A percentile compares a stretch with the other conserved stretches of the same genome.
These are phyloP conservation scores for Amanita molliuscula DNA, from an alignment of 768 basidiomycete genomes.

Conservation along the genomic window DNA sequence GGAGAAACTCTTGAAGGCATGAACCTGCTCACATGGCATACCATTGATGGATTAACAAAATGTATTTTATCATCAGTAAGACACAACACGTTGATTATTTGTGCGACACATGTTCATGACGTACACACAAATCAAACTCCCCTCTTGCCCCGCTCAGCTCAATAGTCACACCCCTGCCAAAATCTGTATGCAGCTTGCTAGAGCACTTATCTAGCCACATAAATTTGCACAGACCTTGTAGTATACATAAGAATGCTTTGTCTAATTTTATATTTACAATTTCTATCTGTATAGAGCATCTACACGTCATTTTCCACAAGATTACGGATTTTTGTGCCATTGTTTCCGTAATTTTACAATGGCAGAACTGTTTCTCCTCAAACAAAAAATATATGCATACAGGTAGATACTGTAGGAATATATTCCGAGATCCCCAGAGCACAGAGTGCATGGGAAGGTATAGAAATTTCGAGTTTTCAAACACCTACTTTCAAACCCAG, in stretches of 20 bases:
- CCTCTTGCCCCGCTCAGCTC: too few relatives aligned
- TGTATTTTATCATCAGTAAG: neutral
- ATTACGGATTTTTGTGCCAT: neutral
- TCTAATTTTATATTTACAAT: too few relatives aligned
- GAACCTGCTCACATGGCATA: neutral
- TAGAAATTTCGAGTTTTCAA: neutral
- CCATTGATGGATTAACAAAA: neutral
- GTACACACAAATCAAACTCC: too few relatives aligned
- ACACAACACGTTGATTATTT: too few relatives aligned
- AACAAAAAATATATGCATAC: neutral
- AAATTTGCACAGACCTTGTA: too few relatives aligned
- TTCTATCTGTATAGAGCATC: too few relatives aligned
- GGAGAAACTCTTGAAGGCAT: neutral
- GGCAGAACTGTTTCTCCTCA: neutral
- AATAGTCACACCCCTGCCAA: too few relatives aligned
- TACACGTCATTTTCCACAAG: neutral
- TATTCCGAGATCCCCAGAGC: neutral
- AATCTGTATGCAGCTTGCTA: too few relatives aligned
- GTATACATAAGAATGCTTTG: too few relatives aligned
- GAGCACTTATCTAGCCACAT: too few relatives aligned
- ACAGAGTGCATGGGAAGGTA: neutral
- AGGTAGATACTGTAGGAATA: neutral
- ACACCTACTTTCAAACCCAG: neutral
- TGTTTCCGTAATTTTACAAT: neutral
- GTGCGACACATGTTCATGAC: too few relatives aligned